Evolutionary conservation across 1,139 yeast species (phyloP), one percentile per base, ranked within the genome.

Genomic region (Pichia inconspicua): DNA sequence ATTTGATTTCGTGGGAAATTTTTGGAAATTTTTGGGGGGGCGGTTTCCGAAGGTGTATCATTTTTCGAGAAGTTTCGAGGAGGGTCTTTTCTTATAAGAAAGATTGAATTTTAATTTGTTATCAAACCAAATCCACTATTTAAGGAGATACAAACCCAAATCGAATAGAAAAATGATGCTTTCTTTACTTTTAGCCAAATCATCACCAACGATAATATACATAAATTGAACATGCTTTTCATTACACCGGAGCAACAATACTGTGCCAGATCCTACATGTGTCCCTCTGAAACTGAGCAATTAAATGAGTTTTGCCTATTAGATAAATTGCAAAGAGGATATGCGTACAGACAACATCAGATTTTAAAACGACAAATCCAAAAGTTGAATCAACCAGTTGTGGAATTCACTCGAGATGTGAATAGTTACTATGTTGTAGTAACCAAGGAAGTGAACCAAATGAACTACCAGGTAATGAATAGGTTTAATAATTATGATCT

Each of bases 401-500:
- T 52, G 10, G 31, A 40, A 10, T 35, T 42, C 9, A 25, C 37
- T 5, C 49, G 54, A 41, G 54, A 53, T 32, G 15, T 12, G 2
- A 17, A 41, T 2, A 49, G 48, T 31, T 54, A 54, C 41, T 50
- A 50, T 27, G 34, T 55, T 19, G 9, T 50, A 2, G 25, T 55
- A 25, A 41, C 32, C 10, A 55, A 55, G 28, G 30, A 25, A 5
- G 35, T 46, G 5, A 43, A 19, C 11, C 25, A n/a, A 14, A 15
- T 25, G 6, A 50, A 49, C 15, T 39, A 41, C 25, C 28, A 27
- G 10, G 39, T 39, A 6, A 51, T 53, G 4, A 39, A 45, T 25
- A 48, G 42, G 3, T 55, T 55, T 27, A 34, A 37, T 22, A 49
- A 47, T 14, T 57, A 57, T 35, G 27, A 52, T 28, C 12, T 57